A percentile compares a stretch with the other conserved stretches of the same genome.
Conservation (phyloP, 2,329 filamentous ascomycete species). For the Alternaria viburni region DNA sequence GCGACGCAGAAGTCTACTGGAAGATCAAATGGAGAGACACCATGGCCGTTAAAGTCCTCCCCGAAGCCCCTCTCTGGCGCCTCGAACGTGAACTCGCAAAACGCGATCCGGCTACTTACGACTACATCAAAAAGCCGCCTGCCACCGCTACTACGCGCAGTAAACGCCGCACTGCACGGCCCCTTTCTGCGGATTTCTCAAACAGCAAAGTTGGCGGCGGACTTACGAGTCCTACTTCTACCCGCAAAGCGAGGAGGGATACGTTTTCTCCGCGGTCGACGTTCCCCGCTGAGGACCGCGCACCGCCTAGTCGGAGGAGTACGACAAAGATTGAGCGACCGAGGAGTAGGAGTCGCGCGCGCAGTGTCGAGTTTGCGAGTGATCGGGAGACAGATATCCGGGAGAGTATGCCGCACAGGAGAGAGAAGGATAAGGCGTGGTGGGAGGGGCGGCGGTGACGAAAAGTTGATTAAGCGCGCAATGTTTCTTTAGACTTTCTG, state of each 20-base stretch:
- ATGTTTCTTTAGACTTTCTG: not conserved
- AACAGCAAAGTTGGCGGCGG: slow-evolving; percentile 8
- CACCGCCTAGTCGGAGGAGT: slow-evolving; percentile 12
- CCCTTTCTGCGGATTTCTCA: slow-evolving; percentile 24
- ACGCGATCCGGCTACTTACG: slow-evolving; percentile 52
- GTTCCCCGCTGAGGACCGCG: slow-evolving; percentile 25
- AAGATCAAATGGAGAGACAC: slow-evolving; percentile 46
- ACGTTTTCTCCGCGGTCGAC: slow-evolving; percentile 31
- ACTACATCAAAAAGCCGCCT: slow-evolving; percentile 48
- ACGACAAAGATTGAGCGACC: slow-evolving; percentile 13
- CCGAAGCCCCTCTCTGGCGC: slow-evolving; percentile 54
- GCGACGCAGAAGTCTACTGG: slow-evolving; percentile 53
- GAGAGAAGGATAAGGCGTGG: slow-evolving; percentile 43
- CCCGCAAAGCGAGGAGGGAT: slow-evolving; percentile 19
- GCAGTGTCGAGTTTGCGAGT: slow-evolving; percentile 34
- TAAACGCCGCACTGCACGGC: slow-evolving; percentile 20
- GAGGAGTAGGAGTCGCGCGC: slow-evolving; percentile 26
- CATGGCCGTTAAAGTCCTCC: slow-evolving; percentile 49
- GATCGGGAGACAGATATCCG: slow-evolving; percentile 41
- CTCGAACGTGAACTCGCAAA: slow-evolving; percentile 52
- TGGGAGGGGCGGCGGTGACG: slow-evolving; percentile 36
- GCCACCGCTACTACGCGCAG: slow-evolving; percentile 27
- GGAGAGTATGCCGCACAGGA: slow-evolving; percentile 43
- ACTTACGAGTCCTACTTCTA: slow-evolving; percentile 3
- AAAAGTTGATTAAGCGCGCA: not conserved